These are phyloP conservation scores for Aspergillus amoenus DNA, from an alignment of 2,329 filamentous ascomycete genomes.

Conservation along the genomic window DNA sequence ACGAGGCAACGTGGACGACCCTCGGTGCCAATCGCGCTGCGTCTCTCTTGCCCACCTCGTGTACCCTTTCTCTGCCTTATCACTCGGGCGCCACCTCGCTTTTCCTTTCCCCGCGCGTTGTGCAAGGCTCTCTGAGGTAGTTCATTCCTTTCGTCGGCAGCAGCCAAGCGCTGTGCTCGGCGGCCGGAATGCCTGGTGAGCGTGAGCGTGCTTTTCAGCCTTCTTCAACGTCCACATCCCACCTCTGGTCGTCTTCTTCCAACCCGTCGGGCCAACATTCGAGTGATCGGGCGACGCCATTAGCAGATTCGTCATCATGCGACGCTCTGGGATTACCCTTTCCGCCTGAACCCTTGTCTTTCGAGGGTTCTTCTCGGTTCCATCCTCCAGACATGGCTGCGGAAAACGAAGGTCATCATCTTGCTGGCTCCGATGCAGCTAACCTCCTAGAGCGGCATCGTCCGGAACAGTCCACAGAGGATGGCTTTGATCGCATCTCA, in stretches of 20 bases:
- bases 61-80: constrained; percentile 5
- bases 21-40: constrained; percentile 16
- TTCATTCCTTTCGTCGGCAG: constrained; percentile 1
- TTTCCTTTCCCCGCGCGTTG: constrained; percentile 7
- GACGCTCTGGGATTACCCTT: constrained; percentile 10
- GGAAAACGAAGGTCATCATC: constrained; percentile 1
- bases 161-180: constrained; percentile 12
- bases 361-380: constrained; percentile 5
- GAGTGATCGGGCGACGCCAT: constrained; percentile 9
- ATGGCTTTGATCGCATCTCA: neutral
- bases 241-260: constrained; percentile 1
- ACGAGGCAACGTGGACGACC: constrained; percentile 22
- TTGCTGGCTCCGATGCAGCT: neutral
- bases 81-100: neutral
- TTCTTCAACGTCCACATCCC: constrained; percentile 10
- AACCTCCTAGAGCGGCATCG: neutral
- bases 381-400: constrained; percentile 5
- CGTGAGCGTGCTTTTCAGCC: constrained; percentile 12
- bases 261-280: constrained; percentile 3
- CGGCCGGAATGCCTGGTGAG: constrained; percentile 19
- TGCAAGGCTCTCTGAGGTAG: constrained; percentile 6
- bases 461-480: neutral
- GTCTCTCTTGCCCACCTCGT: neutral
- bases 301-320: constrained; percentile 15
- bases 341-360: constrained; percentile 10